Evolutionary conservation across 352 stramenopile species (phyloP), one percentile per base, ranked within the genome.

Genomic region (Phytopythium cucurbitacearum): DNA sequence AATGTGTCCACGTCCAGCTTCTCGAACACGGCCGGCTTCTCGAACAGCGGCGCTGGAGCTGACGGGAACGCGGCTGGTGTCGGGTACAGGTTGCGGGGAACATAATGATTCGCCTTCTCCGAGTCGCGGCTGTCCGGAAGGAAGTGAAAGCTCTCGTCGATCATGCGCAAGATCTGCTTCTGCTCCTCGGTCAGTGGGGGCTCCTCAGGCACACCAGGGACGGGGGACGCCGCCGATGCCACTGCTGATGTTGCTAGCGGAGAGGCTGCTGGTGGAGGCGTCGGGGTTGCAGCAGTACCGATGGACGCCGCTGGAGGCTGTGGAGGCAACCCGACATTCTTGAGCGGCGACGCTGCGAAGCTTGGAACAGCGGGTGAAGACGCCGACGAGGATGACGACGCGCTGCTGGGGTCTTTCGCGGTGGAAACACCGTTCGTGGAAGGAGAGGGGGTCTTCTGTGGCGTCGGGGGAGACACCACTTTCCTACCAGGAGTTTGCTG

Each of bases 1-100:
- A 99, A 82, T 47, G 92, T 97, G 80, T 99, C 97, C 21, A 97
- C 94, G 53, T 98, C 94, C 44, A 99, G 67, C 70, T 98, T 99
- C 73, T 99, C 95, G 64, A 99, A 99, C 48, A 99, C 85, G 33
- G 72, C 69, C 10, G 96, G 76, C 60, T 94, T 97, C 46, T 98
- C 95, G 63, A 98, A 98, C 51, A 97, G 76, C 12, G 85, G 67
- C 11, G 92, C 88, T 32, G 96, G 94, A 11, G 72, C 72, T 15
- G 94, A 77, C 43, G 96, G 91, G 63, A 98, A 98, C 35, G 85
- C 86, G 37, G 87, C 67, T 3, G 91, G 95, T 5, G 86, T 95
- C 53, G 89, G 82, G 74, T 98, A 99, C 41, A 96, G 76, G 66
- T 99, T 98, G 28, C 94, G 87, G 34, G 96, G 96, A 28, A 95